A percentile compares a stretch with the other conserved stretches of the same genome.
Conservation (phyloP, 495 filamentous ascomycete species). For the Aspergillus ostianus region DNA sequence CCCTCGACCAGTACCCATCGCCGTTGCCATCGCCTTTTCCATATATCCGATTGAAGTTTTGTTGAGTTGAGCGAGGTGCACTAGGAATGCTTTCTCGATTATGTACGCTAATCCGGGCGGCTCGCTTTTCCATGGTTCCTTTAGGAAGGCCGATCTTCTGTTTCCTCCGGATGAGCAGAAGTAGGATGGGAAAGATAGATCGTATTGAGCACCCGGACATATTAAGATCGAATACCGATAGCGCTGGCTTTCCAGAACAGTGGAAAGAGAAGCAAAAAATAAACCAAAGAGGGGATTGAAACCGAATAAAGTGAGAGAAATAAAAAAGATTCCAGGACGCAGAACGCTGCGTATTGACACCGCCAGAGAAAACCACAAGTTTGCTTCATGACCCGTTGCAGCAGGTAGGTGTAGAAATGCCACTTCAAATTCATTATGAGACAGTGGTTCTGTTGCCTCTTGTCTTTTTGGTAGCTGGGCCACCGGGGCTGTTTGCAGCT, state of each 20-base stretch:
- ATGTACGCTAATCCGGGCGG: no score
- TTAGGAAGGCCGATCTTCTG: no score
- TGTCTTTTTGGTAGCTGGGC: conserved; percentile 32
- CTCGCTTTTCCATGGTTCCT: no score
- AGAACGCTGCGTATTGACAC: neutral
- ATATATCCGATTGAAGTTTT: conserved; percentile 4
- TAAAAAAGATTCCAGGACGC: neutral
- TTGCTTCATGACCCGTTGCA: no score
- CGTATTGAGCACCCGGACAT: neutral
- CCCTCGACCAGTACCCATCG: conserved; percentile 12
- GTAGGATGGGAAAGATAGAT: neutral
- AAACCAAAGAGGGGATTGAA: no score
- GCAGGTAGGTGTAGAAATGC: neutral
- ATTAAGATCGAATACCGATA: neutral
- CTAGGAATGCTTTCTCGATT: no score
- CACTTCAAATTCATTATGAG: conserved; percentile 4
- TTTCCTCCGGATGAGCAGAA: neutral
- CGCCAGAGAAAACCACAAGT: neutral
- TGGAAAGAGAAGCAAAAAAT: neutral
- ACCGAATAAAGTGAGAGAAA: no score
- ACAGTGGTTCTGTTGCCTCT: conserved; percentile 18
- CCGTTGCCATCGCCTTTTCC: conserved; percentile 10
- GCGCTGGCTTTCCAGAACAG: neutral
- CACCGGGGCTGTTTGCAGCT: conserved; percentile 21
- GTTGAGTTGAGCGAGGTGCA: conserved; percentile 7